phyloP scores from a whole-genome alignment of 2,329 filamentous ascomycete genomes.

The Aspergillus aculeatinus region DNA sequence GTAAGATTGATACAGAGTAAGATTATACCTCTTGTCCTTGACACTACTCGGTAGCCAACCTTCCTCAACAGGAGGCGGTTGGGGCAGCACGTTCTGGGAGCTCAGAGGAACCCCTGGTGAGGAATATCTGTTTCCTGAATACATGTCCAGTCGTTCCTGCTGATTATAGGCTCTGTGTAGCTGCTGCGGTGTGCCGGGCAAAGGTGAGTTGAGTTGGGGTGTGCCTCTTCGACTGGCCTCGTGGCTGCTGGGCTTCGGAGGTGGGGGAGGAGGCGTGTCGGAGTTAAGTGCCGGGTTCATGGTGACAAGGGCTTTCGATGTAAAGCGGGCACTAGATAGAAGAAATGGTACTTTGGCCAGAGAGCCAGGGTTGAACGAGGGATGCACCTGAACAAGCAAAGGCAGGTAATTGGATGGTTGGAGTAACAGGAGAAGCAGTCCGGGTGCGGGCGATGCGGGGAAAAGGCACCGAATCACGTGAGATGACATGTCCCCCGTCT shows the following conservation, averaged over 20 bases:
- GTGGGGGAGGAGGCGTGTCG: constrained; percentile 64
- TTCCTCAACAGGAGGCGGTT: constrained; percentile 53
- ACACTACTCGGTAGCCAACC: constrained; percentile 74
- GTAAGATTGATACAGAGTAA: constrained; percentile 12
- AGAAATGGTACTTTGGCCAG: background rate
- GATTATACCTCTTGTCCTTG: constrained; percentile 74
- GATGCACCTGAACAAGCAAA: background rate
- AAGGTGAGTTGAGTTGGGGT: constrained; percentile 52
- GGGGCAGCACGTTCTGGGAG: constrained; percentile 21
- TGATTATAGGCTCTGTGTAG: constrained; percentile 29
- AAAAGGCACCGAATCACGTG: background rate
- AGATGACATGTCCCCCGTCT: background rate
- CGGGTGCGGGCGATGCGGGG: constrained; percentile 2
- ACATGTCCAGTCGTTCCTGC: constrained; percentile 10
- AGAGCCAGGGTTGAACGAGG: background rate
- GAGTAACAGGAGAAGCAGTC: background rate
- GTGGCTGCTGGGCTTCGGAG: constrained; percentile 69
- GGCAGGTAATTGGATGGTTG: constrained; percentile 3
- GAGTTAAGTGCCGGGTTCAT: constrained; percentile 43
- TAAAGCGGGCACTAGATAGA: background rate
- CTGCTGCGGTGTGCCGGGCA: constrained; percentile 45
- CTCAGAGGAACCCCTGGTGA: constrained; percentile 15
- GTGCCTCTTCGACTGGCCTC: constrained; percentile 67
- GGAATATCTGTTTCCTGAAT: constrained; percentile 8
- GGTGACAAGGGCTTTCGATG: constrained; percentile 12